Evolutionary conservation across 2,329 filamentous ascomycete species (phyloP).

Genomic region (Ophiocordyceps camponoti-rufipedis): DNA sequence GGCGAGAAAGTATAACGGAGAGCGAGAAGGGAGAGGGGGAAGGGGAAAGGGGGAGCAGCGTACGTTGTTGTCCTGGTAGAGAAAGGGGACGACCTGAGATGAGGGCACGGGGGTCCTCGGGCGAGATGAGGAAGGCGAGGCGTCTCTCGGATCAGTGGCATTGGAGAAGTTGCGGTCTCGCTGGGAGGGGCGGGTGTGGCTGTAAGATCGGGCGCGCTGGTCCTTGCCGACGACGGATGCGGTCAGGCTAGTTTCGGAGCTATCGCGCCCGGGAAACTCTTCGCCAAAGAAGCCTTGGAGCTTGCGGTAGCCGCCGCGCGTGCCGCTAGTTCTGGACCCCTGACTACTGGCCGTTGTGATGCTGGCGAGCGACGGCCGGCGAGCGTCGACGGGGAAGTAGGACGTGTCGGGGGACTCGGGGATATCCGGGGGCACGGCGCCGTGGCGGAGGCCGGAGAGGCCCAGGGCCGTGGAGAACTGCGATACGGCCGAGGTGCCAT

Average conservation of each 20-base stretch:
- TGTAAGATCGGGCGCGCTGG: conserved; percentile 44
- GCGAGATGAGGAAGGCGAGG: conserved; percentile 57
- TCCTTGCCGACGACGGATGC: conserved; percentile 32
- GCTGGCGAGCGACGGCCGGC: conserved; percentile 77
- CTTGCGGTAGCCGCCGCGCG: conserved; percentile 59
- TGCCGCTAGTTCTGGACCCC: conserved; percentile 57
- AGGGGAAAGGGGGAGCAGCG: conserved; percentile 13
- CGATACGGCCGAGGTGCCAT: conserved; percentile 41
- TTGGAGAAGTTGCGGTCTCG: conserved; percentile 71
- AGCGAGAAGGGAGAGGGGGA: conserved; percentile 1
- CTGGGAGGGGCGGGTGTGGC: conserved; percentile 34
- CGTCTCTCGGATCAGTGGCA: conserved; percentile 52
- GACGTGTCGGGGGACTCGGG: conserved; percentile 43
- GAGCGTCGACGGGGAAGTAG: conserved; percentile 45
- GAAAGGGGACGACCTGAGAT: conserved; percentile 92
- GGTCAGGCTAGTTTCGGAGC: conserved; percentile 51
- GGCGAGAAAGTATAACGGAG: neutral
- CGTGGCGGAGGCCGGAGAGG: conserved; percentile 17
- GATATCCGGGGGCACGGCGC: conserved; percentile 12
- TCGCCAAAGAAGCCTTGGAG: conserved; percentile 87
- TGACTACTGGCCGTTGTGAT: conserved; percentile 64
- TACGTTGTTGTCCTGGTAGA: conserved; percentile 69
- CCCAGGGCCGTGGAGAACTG: conserved; percentile 57
- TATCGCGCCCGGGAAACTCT: conserved; percentile 58
- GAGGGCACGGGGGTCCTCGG: conserved; percentile 74